Evolutionary conservation across 768 basidiomycete genomes (phyloP).

Genomic region (Suillus subalutaceus): DNA sequence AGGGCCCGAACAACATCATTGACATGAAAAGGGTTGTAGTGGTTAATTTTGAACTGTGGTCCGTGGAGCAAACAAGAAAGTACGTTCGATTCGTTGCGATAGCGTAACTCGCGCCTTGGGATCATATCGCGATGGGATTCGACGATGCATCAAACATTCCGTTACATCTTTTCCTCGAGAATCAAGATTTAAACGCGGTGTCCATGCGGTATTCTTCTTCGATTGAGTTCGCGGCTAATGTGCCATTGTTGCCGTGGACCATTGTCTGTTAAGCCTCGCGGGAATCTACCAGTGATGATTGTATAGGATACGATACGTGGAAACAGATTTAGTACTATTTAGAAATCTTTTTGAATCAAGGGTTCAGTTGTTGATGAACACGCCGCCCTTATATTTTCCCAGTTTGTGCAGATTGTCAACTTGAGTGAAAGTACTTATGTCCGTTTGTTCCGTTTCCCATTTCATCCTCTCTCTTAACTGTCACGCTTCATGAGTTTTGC

Average conservation of each 20-base stretch:
- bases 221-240: not conserved
- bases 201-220: not conserved
- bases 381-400: slow-evolving; percentile 8
- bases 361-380: not conserved
- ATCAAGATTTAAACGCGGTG: not conserved
- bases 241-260: not conserved
- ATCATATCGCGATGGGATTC: not conserved
- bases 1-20: not conserved
- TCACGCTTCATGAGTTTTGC: slow-evolving; percentile 7
- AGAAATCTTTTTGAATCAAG: slow-evolving; percentile 1
- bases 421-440: slow-evolving; percentile 9
- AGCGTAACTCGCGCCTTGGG: not conserved
- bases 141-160: not conserved
- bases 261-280: not conserved
- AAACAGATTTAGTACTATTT: not conserved
- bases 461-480: slow-evolving; percentile 2
- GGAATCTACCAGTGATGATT: not conserved
- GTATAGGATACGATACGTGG: not conserved
- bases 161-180: not conserved
- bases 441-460: slow-evolving; percentile 2
- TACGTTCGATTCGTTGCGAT: not conserved
- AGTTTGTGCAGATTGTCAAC: slow-evolving; percentile 1
- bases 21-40: not conserved
- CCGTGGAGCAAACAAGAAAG: not conserved
- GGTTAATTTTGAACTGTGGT: not conserved